Conservation (phyloP, 768 basidiomycete genomes). For the Boletus fagicola region DNA sequence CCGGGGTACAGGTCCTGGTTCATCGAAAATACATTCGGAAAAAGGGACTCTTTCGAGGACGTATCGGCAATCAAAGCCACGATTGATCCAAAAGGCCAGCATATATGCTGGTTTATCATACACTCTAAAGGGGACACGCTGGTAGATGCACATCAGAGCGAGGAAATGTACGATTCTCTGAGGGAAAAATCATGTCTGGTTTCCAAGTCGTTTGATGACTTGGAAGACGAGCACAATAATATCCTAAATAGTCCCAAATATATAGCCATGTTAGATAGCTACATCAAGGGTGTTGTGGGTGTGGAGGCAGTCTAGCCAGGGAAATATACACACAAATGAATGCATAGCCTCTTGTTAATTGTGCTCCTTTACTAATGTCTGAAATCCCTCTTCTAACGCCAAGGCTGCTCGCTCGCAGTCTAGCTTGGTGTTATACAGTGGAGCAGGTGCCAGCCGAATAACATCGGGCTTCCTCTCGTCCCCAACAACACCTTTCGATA, state of each 20-base stretch:
- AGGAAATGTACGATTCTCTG: conserved; percentile 58
- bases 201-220: conserved; percentile 36
- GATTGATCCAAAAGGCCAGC: conserved; percentile 32
- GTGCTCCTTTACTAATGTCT: conserved; percentile 19
- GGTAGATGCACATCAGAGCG: conserved; percentile 61
- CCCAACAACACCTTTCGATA: conserved; percentile 75
- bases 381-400: conserved; percentile 61
- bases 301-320: conserved; percentile 1
- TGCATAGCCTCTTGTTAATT: conserved; percentile 7
- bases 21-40: conserved; percentile 61
- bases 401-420: conserved; percentile 74
- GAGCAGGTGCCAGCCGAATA: conserved; percentile 82
- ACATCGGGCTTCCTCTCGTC: conserved; percentile 93
- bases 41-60: conserved; percentile 43
- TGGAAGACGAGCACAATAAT: conserved; percentile 54
- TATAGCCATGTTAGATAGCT: conserved; percentile 43
- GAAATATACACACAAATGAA: conserved; percentile 3
- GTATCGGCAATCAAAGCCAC: conserved; percentile 46
- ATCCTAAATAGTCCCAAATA: conserved; percentile 46
- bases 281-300: conserved; percentile 31
- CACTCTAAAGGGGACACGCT: conserved; percentile 74
- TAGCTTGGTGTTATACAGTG: conserved; percentile 79
- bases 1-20: conserved; percentile 72
- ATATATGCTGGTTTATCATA: conserved; percentile 65
- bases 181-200: conserved; percentile 28